These are phyloP conservation scores for Corylus avellana DNA, from an alignment of 306 rosid species.

Conservation along the genomic window DNA sequence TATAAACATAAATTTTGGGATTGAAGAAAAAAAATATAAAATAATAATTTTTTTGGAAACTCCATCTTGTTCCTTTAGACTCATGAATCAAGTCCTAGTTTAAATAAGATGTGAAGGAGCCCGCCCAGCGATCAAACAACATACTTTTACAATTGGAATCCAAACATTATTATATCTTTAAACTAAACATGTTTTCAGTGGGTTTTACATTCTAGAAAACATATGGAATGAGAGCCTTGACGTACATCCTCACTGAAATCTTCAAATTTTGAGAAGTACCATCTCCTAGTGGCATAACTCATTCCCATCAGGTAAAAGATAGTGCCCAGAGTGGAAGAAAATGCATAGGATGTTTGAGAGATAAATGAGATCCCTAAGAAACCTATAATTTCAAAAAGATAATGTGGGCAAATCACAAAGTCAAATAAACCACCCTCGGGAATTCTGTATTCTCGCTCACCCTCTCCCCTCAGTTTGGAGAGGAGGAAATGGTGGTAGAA, in stretches of 20 bases:
- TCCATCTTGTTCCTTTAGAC: too few relatives aligned
- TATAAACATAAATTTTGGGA: too few relatives aligned
- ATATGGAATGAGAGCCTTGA: conserved; percentile 74
- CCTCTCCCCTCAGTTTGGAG: conserved; percentile 54
- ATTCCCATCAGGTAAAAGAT: conserved; percentile 63
- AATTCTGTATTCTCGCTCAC: conserved; percentile 66
- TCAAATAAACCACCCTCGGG: conserved; percentile 83
- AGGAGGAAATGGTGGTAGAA: conserved; percentile 79
- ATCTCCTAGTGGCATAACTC: conserved; percentile 68
- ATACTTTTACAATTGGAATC: too few relatives aligned
- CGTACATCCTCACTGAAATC: conserved; percentile 56
- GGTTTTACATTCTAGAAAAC: conserved; percentile 34
- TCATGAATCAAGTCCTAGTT: too few relatives aligned
- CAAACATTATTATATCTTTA: too few relatives aligned
- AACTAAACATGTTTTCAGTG: too few relatives aligned
- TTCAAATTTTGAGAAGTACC: conserved; percentile 80
- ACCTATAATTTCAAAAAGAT: conserved; percentile 66
- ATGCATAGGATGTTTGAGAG: conserved; percentile 58
- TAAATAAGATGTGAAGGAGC: too few relatives aligned
- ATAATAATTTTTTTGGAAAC: too few relatives aligned
- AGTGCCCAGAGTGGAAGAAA: conserved; percentile 49
- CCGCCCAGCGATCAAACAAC: too few relatives aligned
- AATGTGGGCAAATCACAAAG: conserved; percentile 73
- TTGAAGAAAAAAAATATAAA: too few relatives aligned
- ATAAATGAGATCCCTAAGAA: conserved; percentile 62